phyloP scores from a whole-genome alignment of 495 filamentous ascomycete species.

The Aspergillus diversus region DNA sequence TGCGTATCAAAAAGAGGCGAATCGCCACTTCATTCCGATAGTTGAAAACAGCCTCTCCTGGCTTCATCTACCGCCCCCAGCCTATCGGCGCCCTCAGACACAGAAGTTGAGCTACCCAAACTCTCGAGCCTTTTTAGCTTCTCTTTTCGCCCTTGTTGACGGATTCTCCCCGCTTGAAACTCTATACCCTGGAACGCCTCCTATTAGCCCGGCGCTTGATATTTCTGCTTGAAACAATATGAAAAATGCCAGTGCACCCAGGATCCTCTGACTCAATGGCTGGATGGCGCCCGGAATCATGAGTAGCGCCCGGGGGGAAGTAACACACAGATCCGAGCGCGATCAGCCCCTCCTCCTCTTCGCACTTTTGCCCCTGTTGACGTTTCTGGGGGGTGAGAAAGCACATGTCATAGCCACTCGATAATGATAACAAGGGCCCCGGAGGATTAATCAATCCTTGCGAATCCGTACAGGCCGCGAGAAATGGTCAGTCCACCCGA shows the following conservation, averaged over 20 bases:
- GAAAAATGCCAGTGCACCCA: neutral
- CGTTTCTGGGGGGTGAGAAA: neutral
- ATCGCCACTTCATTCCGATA: neutral
- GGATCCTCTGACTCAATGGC: neutral
- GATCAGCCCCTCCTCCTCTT: conserved; percentile 15
- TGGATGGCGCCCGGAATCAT: conserved; percentile 1
- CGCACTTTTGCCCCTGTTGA: neutral
- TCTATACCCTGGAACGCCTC: neutral
- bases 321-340: conserved; percentile 20
- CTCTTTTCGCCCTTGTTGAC: neutral
- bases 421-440: neutral
- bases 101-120: neutral
- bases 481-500: neutral
- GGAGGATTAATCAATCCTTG: neutral
- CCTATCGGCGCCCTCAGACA: neutral
- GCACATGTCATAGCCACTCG: neutral
- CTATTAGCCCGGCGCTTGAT: conserved; percentile 13
- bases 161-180: conserved; percentile 5
- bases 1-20: neutral
- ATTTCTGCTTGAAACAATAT: conserved; percentile 6
- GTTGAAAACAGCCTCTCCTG: neutral
- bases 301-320: conserved; percentile 14
- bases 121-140: neutral
- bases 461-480: neutral
- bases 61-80: neutral